phyloP scores from a whole-genome alignment of 352 stramenopile genomes.

The Plasmopara viticola region DNA sequence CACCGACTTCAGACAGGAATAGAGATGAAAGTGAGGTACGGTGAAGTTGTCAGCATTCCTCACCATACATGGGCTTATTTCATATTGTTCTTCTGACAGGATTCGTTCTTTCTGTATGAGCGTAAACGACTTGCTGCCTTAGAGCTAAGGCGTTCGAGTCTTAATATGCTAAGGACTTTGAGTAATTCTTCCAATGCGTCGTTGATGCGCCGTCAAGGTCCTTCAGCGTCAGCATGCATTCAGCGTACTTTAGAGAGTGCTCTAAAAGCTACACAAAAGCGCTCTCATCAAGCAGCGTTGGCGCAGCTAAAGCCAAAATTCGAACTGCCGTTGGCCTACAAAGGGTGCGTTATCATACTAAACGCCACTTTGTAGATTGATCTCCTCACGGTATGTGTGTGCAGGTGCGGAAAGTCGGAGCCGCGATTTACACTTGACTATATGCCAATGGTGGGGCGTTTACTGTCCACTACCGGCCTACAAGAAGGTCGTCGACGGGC shows the following conservation, averaged over 20 bases:
- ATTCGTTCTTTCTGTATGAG: slow-evolving; percentile 26
- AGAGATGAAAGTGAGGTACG: slow-evolving; percentile 24
- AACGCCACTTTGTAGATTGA: slow-evolving; percentile 1
- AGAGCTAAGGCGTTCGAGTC: slow-evolving; percentile 26
- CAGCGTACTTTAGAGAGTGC: slow-evolving; percentile 28
- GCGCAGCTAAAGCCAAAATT: slow-evolving; percentile 44
- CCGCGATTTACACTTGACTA: slow-evolving; percentile 55
- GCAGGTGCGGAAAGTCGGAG: slow-evolving; percentile 30
- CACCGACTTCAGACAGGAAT: background rate
- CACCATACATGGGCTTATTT: background rate
- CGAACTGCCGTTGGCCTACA: slow-evolving; percentile 32
- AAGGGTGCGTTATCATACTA: slow-evolving; percentile 28
- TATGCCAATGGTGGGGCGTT: slow-evolving; percentile 56
- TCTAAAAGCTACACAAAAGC: slow-evolving; percentile 17
- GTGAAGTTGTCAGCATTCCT: background rate
- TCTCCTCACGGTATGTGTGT: slow-evolving; percentile 12
- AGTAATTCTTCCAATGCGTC: slow-evolving; percentile 13
- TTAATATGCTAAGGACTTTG: slow-evolving; percentile 14
- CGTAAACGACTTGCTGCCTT: slow-evolving; percentile 18
- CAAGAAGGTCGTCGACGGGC: slow-evolving; percentile 55
- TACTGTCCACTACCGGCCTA: slow-evolving; percentile 40
- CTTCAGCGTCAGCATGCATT: slow-evolving; percentile 23
- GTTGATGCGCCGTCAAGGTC: slow-evolving; percentile 10
- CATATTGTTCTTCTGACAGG: slow-evolving; percentile 6
- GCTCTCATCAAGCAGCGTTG: slow-evolving; percentile 20